Base-by-base conservation (phyloP, 345 rosid species). In the Heritiera fomes region DNA sequence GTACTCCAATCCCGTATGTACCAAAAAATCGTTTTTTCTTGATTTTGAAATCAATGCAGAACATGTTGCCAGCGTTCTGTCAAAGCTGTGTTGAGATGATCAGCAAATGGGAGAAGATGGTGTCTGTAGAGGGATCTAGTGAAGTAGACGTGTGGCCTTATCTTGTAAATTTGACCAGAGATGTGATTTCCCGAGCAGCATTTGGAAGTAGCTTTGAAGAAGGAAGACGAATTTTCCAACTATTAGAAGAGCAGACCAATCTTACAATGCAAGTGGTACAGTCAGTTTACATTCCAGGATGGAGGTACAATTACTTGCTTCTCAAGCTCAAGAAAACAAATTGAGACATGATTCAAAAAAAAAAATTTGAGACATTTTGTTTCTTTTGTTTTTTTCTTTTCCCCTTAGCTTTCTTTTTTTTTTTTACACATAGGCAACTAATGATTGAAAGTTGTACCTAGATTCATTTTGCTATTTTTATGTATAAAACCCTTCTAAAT, bases 201-300 rank as follows among this genome's bases (percentile, higher is more conserved):
- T 87, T 89, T 60, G 91, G 90, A 14, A 87, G 88, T 38, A 87
- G 82, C 76, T 85, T 77, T 28, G 76, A 86, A 65, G 87, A 89
- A 80, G 92, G 90, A 20, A 80, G 28, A 59, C 75, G 77, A 40
- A 84, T 89, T 43, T 89, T 84, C 63, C 81, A 84, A 14, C 86
- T 86, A 43, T 78, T 82, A 50, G 79, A 3, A 5, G 85, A 87
- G 41, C 85, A 58, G 63, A 8, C 30, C 32, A 9, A 13, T n/a
- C 80, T 80, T 28, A 8, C 45, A 1, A 8, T 52, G 4, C 72
- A 76, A 59, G 74, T 2, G 34, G 0, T 60, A 3, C 77, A 3
- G 52, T 77, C 84, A 0, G 73, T 58, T 34, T 79, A 79, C 70
- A 66, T 87, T 43, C 88, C 90, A 0, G 88, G 90, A 43, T 83